Base-by-base conservation (phyloP, 176 grass and related monocot species). In the Chrysopogon serrulatus region DNA sequence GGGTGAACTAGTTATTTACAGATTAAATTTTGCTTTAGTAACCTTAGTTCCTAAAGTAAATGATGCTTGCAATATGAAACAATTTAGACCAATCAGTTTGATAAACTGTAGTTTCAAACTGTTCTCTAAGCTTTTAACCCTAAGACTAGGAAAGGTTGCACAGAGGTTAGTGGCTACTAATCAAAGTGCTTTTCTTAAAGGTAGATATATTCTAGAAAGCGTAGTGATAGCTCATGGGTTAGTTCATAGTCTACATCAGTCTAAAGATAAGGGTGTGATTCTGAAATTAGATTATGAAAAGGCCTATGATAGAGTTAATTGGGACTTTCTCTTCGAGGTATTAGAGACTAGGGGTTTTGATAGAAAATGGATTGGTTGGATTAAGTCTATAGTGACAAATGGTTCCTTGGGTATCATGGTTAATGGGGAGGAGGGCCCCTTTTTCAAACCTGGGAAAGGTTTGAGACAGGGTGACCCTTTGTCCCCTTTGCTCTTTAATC, bases 311-410 rank as follows among this genome's bases (percentile, higher is more conserved):
- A 26, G 56, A 0, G 56, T 60, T 0, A 4, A 3, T 3, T 60
- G 45, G 56, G n/a, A 60, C 0, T 26, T 60, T 5, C 5, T 60
- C 0, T 14, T 26, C 12, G 28, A 31, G 1, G 26, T 64, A 0
- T 0, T 64, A 0, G 2, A 4, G 0, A 6, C 61, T 16, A 13
- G 28, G 2, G 61, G 61, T 0, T 64, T 31, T 32, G 2, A 1
- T 0, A 0, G 0, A 0, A 16, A 6, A 0, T 64, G 61, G 14
- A 8, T 5, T 0, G 1, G 0, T 2, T 32, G 61, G 61, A 32
- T 64, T 6, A 32, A 2, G 61, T 32, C 0, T 2, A 1, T 0
- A 28, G 28, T n/a, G n/a, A n/a, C n/a, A n/a, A n/a, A n/a, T 5
- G 61, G 61, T 1, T 64, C 61, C 0, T 2, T 32, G 2, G 12